Percentiles rank a stretch among this genome's conserved stretches.
phyloP scores from a whole-genome alignment of 805 yeast species.

The Starmerella floris region DNA sequence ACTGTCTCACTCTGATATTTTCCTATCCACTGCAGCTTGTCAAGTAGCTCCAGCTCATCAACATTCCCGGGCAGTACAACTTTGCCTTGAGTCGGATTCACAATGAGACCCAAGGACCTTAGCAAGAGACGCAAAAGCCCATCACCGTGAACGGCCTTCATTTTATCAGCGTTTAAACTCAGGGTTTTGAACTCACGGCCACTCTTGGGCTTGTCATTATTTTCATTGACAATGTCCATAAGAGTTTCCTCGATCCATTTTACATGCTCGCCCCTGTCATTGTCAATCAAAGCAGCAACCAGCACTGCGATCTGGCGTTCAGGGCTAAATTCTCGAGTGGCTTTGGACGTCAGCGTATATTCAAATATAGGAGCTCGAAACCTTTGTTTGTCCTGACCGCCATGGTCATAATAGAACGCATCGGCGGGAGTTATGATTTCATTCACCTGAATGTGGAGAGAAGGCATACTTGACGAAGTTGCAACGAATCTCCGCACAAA shows the following conservation, averaged over 20 bases:
- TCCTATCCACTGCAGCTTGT: conserved; percentile 30
- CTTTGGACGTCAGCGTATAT: conserved; percentile 24
- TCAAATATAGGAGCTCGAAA: conserved; percentile 11
- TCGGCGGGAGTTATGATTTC: conserved; percentile 43
- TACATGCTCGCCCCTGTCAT: conserved; percentile 33
- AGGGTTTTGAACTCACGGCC: conserved; percentile 5
- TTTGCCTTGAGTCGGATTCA: conserved; percentile 27
- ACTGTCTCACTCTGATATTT: conserved; percentile 33
- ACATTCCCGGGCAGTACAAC: conserved; percentile 31
- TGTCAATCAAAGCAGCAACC: conserved; percentile 37
- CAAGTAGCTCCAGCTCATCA: conserved; percentile 27
- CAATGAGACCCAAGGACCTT: conserved; percentile 33
- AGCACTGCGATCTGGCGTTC: conserved; percentile 41
- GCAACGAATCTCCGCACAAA: conserved; percentile 47
- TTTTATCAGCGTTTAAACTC: conserved; percentile 19
- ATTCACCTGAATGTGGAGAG: conserved; percentile 48
- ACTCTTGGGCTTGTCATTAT: neutral
- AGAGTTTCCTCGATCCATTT: conserved; percentile 35
- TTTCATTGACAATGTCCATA: conserved; percentile 24
- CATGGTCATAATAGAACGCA: conserved; percentile 38
- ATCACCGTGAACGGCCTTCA: conserved; percentile 33
- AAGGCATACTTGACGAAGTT: conserved; percentile 39
- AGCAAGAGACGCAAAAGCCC: conserved; percentile 39
- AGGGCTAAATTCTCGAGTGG: conserved; percentile 18
- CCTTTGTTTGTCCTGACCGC: conserved; percentile 40